Conservation (phyloP, 2,329 filamentous ascomycete genomes). For the Pleoardoris graminearum region DNA sequence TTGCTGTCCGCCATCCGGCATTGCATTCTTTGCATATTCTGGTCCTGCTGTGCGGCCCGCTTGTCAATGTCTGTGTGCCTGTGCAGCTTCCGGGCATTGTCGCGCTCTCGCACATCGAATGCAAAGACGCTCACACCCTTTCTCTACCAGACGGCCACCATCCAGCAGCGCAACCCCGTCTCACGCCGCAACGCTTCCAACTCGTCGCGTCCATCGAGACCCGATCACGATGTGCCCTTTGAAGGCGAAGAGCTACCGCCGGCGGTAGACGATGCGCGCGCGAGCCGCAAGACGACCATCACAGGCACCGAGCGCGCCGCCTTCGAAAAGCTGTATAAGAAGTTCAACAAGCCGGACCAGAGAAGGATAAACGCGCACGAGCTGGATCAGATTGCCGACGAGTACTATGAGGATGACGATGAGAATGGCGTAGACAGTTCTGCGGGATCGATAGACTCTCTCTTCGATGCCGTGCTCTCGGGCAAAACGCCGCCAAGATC, state of each 20-base stretch:
- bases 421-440: slow-evolving; percentile 13
- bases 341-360: slow-evolving; percentile 23
- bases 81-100: slow-evolving; percentile 35
- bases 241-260: slow-evolving; percentile 47
- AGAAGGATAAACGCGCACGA: slow-evolving; percentile 19
- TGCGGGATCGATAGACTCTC: slow-evolving; percentile 14
- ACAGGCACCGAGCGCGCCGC: slow-evolving; percentile 41
- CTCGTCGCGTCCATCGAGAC: slow-evolving; percentile 20
- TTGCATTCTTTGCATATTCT: not conserved
- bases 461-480: slow-evolving; percentile 37
- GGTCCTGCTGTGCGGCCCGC: not conserved
- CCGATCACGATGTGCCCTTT: slow-evolving; percentile 57
- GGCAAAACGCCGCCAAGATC: slow-evolving; percentile 9
- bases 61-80: slow-evolving; percentile 38
- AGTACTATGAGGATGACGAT: slow-evolving; percentile 39
- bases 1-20: not conserved
- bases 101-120: slow-evolving; percentile 35
- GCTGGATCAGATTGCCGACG: slow-evolving; percentile 35
- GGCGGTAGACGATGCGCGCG: slow-evolving; percentile 20
- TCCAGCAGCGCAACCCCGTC: slow-evolving; percentile 47
- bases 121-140: slow-evolving; percentile 62
- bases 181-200: slow-evolving; percentile 24
- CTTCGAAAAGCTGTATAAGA: slow-evolving; percentile 42
- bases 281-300: slow-evolving; percentile 37
- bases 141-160: slow-evolving; percentile 72